Percentiles rank a stretch among this genome's conserved stretches.
phyloP scores from a whole-genome alignment of 129 eudicot genomes.

The Chrysanthemum lavandulifolium region DNA sequence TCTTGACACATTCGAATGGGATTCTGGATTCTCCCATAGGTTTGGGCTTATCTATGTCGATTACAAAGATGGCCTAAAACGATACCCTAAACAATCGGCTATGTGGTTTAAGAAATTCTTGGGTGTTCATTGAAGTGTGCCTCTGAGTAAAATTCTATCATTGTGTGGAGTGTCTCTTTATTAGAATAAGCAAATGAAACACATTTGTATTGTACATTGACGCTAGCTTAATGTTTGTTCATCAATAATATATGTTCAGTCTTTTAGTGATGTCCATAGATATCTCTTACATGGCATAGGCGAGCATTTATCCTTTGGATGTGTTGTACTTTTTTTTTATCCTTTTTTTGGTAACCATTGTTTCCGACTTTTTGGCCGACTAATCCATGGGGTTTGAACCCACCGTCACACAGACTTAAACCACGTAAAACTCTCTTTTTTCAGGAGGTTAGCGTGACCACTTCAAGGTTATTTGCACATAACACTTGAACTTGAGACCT shows the following conservation, averaged over 20 bases:
- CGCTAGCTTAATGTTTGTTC: not conserved
- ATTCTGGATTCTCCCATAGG: constrained; percentile 23
- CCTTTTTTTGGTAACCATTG: too few species aligned
- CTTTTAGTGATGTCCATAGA: not conserved
- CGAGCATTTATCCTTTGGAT: too few species aligned
- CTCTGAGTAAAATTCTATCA: not conserved
- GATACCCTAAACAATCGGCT: constrained; percentile 32
- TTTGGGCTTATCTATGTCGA: constrained; percentile 44
- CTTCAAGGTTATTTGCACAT: too few species aligned
- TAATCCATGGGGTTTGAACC: too few species aligned
- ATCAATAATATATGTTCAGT: not conserved
- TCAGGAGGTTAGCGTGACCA: too few species aligned
- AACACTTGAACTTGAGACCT: too few species aligned
- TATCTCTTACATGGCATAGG: not conserved
- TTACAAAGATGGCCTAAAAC: constrained; percentile 23
- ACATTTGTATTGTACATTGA: not conserved
- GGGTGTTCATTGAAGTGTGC: constrained; percentile 4
- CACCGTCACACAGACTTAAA: too few species aligned
- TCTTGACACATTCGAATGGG: constrained; percentile 48
- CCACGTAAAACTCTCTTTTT: too few species aligned
- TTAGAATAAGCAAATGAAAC: not conserved
- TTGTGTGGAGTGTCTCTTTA: not conserved
- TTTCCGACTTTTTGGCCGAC: too few species aligned
- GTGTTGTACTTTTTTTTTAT: too few species aligned
- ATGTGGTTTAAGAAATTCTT: constrained; percentile 30